Percentiles rank a stretch among this genome's conserved stretches.
Evolutionary conservation across 1,284 basidiomycete species (phyloP).

Genomic region (Cutaneotrichosporon curvatum): DNA sequence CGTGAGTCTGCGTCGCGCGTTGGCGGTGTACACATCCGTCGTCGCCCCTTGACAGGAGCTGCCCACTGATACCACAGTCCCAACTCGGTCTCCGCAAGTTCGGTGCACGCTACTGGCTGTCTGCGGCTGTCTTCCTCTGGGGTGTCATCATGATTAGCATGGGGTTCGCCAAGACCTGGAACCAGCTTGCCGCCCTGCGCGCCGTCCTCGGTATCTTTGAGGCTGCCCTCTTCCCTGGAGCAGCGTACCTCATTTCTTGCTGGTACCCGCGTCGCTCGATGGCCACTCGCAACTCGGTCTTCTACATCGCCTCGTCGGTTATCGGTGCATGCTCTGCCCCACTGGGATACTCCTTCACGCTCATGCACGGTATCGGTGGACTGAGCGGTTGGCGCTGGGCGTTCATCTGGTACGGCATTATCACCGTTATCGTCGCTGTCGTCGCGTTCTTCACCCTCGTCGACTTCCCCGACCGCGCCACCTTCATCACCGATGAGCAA

Average conservation of each 20-base stretch:
- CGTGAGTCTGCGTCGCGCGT: neutral
- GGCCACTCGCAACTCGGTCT: constrained; percentile 38
- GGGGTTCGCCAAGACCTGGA: constrained; percentile 38
- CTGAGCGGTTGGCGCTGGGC: constrained; percentile 14
- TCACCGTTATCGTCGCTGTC: constrained; percentile 11
- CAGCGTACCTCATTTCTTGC: constrained; percentile 46
- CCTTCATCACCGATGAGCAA: constrained; percentile 10
- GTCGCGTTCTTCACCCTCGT: constrained; percentile 5
- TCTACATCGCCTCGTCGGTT: constrained; percentile 40
- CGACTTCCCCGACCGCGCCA: constrained; percentile 16
- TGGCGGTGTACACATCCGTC: neutral
- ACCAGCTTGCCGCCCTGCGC: constrained; percentile 42
- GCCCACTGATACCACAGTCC: too few species aligned
- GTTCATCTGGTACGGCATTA: constrained; percentile 13
- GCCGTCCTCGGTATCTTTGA: constrained; percentile 45
- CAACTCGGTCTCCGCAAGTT: constrained; percentile 15
- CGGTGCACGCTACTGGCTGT: constrained; percentile 20
- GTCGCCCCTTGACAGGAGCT: neutral
- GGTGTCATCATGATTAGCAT: constrained; percentile 46
- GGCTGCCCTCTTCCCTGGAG: constrained; percentile 39
- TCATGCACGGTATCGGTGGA: constrained; percentile 5
- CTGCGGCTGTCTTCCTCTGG: constrained; percentile 33
- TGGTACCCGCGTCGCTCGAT: constrained; percentile 49
- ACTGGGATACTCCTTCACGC: constrained; percentile 9
- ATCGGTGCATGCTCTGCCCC: constrained; percentile 6